Evolutionary conservation across 345 rosid species (phyloP), one percentile per base, ranked within the genome.

Genomic region (Cochlearia excelsa): DNA sequence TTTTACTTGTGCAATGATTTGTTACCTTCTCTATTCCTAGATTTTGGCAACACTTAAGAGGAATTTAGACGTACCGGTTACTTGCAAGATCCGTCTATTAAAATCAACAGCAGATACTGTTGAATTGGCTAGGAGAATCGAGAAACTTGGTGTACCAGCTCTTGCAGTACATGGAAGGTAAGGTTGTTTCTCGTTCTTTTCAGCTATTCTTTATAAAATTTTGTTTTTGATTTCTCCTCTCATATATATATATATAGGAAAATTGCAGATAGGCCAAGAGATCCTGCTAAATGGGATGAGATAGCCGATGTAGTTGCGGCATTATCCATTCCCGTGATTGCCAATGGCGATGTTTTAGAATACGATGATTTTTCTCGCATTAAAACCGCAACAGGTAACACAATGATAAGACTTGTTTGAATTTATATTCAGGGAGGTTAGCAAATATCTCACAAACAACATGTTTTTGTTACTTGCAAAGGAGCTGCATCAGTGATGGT

Each of bases 131-230:
- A 86, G 92, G 76, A 77, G 84, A 80, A 91, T 88, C 48, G 96
- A 91, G 75, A 91, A 84, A 68, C 81, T 82, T 30, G 98, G 98
- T 76, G 90, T 88, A 72, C 79, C 98, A 45, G 95, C 95, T n/a
- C 84, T 91, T 70, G 92, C 85, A 40, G 88, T 88, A 67, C 98
- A 91, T 78, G 96, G 98, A 73, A 82, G 98, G 96, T 91, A 62
- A 34, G 0, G 39, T 42, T 41, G 0, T 28, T 59, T 61, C 61
- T 16, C 26, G 34, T 33, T 50, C 16, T 51, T 46, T 34, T 23
- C 2, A 51, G 45, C 46, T 57, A 2, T 57, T 69, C 37, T 27
- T 52, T 54, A 9, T 46, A 2, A 11, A 31, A 23, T 5, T 50
- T 54, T n/a, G 67, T 61, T 9, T 30, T 16, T 43, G 37, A 16